Evolutionary conservation across 2,329 filamentous ascomycete genomes (phyloP), one percentile per base, ranked within the genome.

Genomic region (Orbilia brochopaga): DNA sequence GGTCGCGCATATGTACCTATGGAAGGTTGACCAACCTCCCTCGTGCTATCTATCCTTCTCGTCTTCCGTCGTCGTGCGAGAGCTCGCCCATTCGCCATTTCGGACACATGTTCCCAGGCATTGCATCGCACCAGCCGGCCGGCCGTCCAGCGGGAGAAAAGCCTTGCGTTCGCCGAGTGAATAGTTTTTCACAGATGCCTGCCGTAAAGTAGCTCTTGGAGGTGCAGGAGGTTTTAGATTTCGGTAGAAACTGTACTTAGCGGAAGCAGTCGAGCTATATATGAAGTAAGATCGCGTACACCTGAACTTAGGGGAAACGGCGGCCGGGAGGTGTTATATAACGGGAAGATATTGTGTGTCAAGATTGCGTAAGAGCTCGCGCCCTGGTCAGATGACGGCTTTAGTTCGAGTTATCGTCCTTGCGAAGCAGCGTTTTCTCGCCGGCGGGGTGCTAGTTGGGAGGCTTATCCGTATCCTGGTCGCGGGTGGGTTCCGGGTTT

Each of bases 161-260:
- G 21, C 46, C 46, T 23, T 48, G 17, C 17, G 17, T 50, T 50
- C 15, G 17, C 17, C 13, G 11, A 17, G 37, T 11, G 52, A 42
- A 69, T 57, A 52, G 19, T 52, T 42, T 42, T 42, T n/a, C n/a
- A n/a, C n/a, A 6, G 51, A 24, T 32, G 56, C 27, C 48, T 35
- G 56, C 50, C 64, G 60, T 61, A n/a, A 42, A 69, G 56, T n/a
- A 44, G 54, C 13, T 40, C 32, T 42, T 62, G 57, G 54, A 32
- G 32, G 50, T 42, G 37, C 37, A 42, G 42, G 42, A 62, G 56
- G 64, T 69, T 61, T 69, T 59, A 52, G 53, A 27, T 62, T 44
- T 70, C 66, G 66, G 66, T 70, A 59, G 66, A 70, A 70, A 59
- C 63, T 70, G 66, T 58, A 42, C 56, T 70, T 70, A 70, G 58